Evolutionary conservation across 106 monocot genomes (phyloP).

Genomic region (Dioscorea zingiberensis): DNA sequence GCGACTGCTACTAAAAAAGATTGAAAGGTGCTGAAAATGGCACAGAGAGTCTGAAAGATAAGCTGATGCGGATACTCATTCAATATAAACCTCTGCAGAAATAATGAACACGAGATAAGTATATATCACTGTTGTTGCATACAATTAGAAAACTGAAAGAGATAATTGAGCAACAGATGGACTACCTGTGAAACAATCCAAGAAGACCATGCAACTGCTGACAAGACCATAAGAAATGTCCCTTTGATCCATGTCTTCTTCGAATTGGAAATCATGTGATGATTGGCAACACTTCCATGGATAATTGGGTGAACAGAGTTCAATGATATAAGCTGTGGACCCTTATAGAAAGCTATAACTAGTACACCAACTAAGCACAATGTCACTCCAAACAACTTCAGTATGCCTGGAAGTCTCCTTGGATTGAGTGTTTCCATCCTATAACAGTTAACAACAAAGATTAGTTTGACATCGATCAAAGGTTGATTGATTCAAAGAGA

Average conservation of each 20-base stretch:
- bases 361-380: constrained; percentile 19
- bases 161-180: neutral
- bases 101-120: neutral
- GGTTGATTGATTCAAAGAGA: neutral
- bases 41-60: neutral
- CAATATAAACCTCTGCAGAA: neutral
- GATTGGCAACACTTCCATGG: neutral
- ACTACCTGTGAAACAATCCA: neutral
- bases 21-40: neutral
- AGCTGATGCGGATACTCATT: neutral
- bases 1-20: neutral
- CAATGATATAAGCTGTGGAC: constrained; percentile 4
- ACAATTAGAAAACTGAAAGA: neutral
- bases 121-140: neutral
- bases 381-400: constrained; percentile 18
- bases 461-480: neutral
- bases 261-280: neutral
- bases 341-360: constrained; percentile 10
- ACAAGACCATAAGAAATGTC: neutral
- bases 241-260: neutral
- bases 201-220: neutral
- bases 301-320: constrained; percentile 3
- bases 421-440: constrained; percentile 24
- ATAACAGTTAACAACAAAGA: too few relatives aligned
- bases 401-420: constrained; percentile 24